phyloP scores from a whole-genome alignment of 1,139 yeast genomes.

The Hemisphaericaspora xylofermentans region DNA sequence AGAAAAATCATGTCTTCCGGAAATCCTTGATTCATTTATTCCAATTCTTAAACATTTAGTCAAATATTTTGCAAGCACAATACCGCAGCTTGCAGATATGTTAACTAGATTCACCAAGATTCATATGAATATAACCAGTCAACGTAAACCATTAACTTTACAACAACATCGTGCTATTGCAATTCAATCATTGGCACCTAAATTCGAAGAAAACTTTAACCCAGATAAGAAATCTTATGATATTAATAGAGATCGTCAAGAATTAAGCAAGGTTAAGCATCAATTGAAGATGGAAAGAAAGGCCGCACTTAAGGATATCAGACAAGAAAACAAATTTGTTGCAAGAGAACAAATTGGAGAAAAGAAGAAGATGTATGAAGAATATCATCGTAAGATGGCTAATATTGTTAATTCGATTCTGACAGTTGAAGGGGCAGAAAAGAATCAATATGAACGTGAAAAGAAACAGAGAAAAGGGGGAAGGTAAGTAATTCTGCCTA shows the following conservation, averaged over 20 bases:
- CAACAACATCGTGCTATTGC: conserved; percentile 88
- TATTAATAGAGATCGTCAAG: conserved; percentile 76
- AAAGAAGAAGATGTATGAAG: conserved; percentile 71
- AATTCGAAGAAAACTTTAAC: conserved; percentile 92
- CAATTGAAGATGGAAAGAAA: conserved; percentile 91
- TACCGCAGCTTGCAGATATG: conserved; percentile 33
- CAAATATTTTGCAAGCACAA: conserved; percentile 30
- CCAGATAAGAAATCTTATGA: conserved; percentile 94
- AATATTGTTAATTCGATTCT: conserved; percentile 80
- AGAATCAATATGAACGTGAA: conserved; percentile 87
- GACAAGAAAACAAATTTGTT: conserved; percentile 83
- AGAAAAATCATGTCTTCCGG: conserved; percentile 63
- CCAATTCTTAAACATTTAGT: conserved; percentile 37
- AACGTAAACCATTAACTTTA: conserved; percentile 72
- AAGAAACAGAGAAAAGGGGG: conserved; percentile 58
- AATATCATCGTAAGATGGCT: conserved; percentile 88
- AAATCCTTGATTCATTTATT: conserved; percentile 41
- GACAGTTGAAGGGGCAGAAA: conserved; percentile 92
- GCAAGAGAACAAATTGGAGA: conserved; percentile 83
- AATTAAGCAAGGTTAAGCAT: conserved; percentile 75
- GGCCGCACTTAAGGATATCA: conserved; percentile 81
- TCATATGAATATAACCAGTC: conserved; percentile 32
- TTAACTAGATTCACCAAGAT: conserved; percentile 53
- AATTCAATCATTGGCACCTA: conserved; percentile 83
- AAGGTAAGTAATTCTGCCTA: not conserved